Evolutionary conservation across 805 yeast genomes (phyloP), one percentile per base, ranked within the genome.

Genomic region (Metschnikowia continentalis): DNA sequence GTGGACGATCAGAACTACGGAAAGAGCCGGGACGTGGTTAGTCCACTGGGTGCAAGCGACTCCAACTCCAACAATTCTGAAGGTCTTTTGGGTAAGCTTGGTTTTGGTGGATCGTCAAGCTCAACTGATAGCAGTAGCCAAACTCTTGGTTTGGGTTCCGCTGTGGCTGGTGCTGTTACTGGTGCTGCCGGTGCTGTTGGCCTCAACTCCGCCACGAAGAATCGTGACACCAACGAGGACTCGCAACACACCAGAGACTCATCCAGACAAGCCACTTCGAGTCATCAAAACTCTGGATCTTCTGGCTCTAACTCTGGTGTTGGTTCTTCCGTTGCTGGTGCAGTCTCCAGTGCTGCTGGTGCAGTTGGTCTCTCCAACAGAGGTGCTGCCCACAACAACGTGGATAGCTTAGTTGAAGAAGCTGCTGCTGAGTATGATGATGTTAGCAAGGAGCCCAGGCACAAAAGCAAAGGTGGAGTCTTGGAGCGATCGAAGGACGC

Each of bases 131-230:
- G 30, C 11, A 14, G 10, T 7, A 32, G 6, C 11, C 22, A 42
- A 19, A 22, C 51, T 10, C 37, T 41, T 17, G 54, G 54, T 6
- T 23, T 53, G 6, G 45, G 54, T 23, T 55, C 57, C 3, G 46
- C 58, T 7, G 55, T 58, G 23, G 56, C 61, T 6, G 61, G 61
- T 11, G 63, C 61, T 5, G 48, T 53, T 15, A 56, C 61, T 6
- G 57, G 56, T 7, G 60, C 60, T 7, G 63, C 62, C 20, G 60
- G 56, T 14, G 58, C 58, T 2, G 54, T 49, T 32, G 63, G 65
- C 5, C 45, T 52, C 22, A 32, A 19, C 35, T 41, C 39, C 11
- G 48, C 30, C 17, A 8, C 48, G 2, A 19, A 36, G 14, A 19
- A 15, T 37, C 39, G 19, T 30, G 20, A 35, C 6, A 15, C 36